Conservation (phyloP, 2,329 filamentous ascomycete genomes). For the Aspergillus quadricinctus region DNA sequence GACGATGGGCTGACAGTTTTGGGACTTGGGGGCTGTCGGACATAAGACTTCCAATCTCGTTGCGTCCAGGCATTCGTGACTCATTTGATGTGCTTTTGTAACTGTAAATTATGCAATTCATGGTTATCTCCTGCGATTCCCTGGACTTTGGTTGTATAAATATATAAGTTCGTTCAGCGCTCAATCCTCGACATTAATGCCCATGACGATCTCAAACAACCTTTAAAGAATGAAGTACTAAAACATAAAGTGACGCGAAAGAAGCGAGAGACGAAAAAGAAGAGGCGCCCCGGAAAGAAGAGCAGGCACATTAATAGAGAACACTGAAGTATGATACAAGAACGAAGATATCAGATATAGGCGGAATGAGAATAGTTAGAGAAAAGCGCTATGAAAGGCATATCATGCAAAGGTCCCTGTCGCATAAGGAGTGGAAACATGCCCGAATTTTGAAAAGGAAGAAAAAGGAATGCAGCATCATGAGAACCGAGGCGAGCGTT, state of each 20-base stretch:
- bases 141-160: background rate
- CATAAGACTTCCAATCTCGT: too few species aligned
- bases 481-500: constrained; percentile 28
- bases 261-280: background rate
- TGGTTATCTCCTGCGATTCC: background rate
- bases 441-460: background rate
- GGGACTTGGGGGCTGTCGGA: too few species aligned
- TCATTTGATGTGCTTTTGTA: background rate
- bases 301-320: background rate
- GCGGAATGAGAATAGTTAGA: background rate
- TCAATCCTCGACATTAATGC: background rate
- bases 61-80: too few species aligned
- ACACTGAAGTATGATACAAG: constrained; percentile 1
- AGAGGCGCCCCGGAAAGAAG: background rate
- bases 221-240: constrained; percentile 10
- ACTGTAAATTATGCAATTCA: background rate
- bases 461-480: background rate
- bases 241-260: background rate
- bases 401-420: constrained; percentile 4
- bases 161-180: background rate
- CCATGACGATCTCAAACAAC: background rate
- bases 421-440: background rate
- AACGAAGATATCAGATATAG: background rate
- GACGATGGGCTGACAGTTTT: constrained; percentile 43
- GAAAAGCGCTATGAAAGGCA: constrained; percentile 6